Conservation (phyloP, 2,329 filamentous ascomycete genomes). For the Fusarium abutilonis region DNA sequence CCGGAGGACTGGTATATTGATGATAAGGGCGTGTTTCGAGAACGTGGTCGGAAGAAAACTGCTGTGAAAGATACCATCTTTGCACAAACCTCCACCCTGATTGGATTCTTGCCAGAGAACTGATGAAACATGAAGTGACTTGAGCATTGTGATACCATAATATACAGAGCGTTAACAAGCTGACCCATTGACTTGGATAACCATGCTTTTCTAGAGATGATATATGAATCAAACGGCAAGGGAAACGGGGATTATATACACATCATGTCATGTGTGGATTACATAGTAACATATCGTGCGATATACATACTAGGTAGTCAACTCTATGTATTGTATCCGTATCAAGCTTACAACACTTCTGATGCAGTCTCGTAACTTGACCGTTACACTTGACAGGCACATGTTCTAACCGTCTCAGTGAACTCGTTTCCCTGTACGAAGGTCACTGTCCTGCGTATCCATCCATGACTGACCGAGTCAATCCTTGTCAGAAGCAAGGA, state of each 20-base stretch:
- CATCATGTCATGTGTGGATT: background rate
- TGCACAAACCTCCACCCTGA: conserved; percentile 10
- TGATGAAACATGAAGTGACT: background rate
- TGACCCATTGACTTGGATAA: background rate
- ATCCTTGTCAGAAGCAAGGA: conserved; percentile 17
- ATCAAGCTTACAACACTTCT: background rate
- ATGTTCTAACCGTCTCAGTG: background rate
- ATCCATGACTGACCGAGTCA: background rate
- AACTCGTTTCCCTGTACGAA: background rate
- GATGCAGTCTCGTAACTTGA: background rate
- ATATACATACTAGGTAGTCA: background rate
- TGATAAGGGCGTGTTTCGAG: conserved; percentile 34
- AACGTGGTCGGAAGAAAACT: conserved; percentile 21
- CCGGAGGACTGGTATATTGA: conserved; percentile 41
- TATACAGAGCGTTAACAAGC: background rate
- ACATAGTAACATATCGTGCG: background rate
- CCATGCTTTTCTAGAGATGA: background rate
- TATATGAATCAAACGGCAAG: background rate
- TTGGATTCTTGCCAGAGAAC: conserved; percentile 3
- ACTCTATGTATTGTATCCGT: background rate
- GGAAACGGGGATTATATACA: background rate
- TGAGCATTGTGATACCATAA: background rate
- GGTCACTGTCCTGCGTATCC: background rate
- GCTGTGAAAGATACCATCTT: conserved; percentile 25
- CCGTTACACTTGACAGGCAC: background rate